Percentiles rank a stretch among this genome's conserved stretches.
These are phyloP conservation scores for Saccharomyces pastorianus DNA, from an alignment of 1,139 yeast genomes.

Conservation along the genomic window DNA sequence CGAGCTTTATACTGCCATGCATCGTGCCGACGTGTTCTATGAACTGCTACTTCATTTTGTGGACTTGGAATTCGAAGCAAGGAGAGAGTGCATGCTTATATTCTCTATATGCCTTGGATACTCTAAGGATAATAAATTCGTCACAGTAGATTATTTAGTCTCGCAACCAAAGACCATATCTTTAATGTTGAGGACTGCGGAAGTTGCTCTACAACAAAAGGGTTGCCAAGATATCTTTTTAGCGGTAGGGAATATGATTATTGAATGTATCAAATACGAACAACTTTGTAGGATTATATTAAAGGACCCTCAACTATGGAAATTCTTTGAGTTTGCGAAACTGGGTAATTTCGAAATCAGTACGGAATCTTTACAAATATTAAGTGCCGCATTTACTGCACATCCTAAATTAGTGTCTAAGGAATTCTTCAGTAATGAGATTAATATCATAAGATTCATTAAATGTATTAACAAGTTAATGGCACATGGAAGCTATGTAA, in stretches of 20 bases:
- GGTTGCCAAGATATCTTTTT: slow-evolving; percentile 52
- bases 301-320: slow-evolving; percentile 62
- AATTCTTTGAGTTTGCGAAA: slow-evolving; percentile 69
- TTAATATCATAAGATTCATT: slow-evolving; percentile 50
- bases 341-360: slow-evolving; percentile 78
- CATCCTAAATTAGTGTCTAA: slow-evolving; percentile 59
- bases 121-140: slow-evolving; percentile 66
- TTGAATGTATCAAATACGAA: slow-evolving; percentile 83
- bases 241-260: slow-evolving; percentile 66
- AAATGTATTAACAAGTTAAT: slow-evolving; percentile 58
- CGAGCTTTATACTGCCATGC: slow-evolving; percentile 34
- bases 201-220: slow-evolving; percentile 35
- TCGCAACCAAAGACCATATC: slow-evolving; percentile 59
- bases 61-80: slow-evolving; percentile 75
- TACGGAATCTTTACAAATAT: slow-evolving; percentile 78
- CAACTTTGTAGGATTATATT: slow-evolving; percentile 54
- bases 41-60: slow-evolving; percentile 50
- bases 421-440: slow-evolving; percentile 50
- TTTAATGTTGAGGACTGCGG: slow-evolving; percentile 61
- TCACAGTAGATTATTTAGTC: slow-evolving; percentile 78
- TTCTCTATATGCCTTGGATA: slow-evolving; percentile 75
- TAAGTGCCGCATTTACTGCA: slow-evolving; percentile 58
- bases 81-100: slow-evolving; percentile 71
- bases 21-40: slow-evolving; percentile 57
- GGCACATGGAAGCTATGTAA: slow-evolving; percentile 74